Conservation (phyloP, 768 basidiomycete genomes). For the Boletus subcaerulescens region DNA sequence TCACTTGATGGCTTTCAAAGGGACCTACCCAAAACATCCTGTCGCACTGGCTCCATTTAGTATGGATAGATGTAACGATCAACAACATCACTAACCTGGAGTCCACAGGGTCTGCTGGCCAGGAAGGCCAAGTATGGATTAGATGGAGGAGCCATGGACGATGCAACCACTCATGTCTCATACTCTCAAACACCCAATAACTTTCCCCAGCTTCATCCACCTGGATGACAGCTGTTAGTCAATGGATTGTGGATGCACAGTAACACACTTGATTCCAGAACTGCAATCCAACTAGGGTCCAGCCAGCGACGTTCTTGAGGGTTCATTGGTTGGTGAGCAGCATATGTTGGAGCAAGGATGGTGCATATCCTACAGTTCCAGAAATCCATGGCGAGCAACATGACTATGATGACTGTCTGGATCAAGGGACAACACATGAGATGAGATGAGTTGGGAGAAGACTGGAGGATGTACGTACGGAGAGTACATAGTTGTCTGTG, state of each 20-base stretch:
- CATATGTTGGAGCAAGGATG: neutral
- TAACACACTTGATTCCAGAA: constrained; percentile 89
- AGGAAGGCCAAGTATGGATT: constrained; percentile 59
- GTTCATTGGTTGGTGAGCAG: constrained; percentile 1
- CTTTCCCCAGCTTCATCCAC: constrained; percentile 95
- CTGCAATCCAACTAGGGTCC: constrained; percentile 89
- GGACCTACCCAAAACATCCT: constrained; percentile 90
- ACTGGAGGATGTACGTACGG: constrained; percentile 49
- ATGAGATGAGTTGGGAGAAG: neutral
- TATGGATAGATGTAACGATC: constrained; percentile 1
- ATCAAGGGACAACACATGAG: neutral
- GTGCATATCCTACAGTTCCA: constrained; percentile 87
- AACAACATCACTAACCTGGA: constrained; percentile 56
- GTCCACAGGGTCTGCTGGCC: constrained; percentile 85
- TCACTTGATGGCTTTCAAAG: constrained; percentile 3
- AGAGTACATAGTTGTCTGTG: constrained; percentile 88
- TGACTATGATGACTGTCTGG: constrained; percentile 87
- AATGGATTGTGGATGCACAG: neutral
- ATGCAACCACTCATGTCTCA: constrained; percentile 69
- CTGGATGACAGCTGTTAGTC: constrained; percentile 33
- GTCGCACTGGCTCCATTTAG: constrained; percentile 6
- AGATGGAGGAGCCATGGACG: constrained; percentile 4
- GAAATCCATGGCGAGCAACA: constrained; percentile 95
- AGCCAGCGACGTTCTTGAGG: constrained; percentile 83
- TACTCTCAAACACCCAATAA: constrained; percentile 97